These are phyloP conservation scores for Cotoneaster glaucophyllus DNA, from an alignment of 306 rosid species.

Conservation along the genomic window DNA sequence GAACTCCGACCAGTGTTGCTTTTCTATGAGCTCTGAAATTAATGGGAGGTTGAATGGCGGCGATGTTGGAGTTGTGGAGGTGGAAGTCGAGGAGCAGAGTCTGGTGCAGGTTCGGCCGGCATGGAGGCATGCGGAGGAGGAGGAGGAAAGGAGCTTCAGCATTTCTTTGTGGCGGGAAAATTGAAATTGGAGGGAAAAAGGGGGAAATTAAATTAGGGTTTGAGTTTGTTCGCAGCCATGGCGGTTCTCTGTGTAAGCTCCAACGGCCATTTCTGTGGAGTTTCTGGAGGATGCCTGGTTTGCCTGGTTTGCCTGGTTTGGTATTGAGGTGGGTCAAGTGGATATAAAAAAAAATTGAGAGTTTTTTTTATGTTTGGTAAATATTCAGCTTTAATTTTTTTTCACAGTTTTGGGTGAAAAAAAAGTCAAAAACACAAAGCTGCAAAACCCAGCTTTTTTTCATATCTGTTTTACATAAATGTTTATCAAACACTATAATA, in stretches of 20 bases:
- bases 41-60: conserved; percentile 15
- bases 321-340: no score
- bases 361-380: no score
- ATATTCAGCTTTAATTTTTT: no score
- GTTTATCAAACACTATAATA: no score
- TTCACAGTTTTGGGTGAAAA: no score
- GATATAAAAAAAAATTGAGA: no score
- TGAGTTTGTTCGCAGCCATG: conserved; percentile 8
- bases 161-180: conserved; percentile 26
- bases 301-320: no score
- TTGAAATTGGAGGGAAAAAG: background rate
- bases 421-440: no score
- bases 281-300: background rate
- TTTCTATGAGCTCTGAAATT: conserved; percentile 52
- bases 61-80: conserved; percentile 18
- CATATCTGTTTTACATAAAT: no score
- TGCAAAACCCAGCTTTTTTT: no score
- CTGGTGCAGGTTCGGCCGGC: conserved; percentile 1
- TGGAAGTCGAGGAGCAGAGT: conserved; percentile 10
- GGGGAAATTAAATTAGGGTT: conserved; percentile 1
- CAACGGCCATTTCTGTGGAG: conserved; percentile 42
- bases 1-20: conserved; percentile 76
- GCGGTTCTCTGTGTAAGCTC: background rate
- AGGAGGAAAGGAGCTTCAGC: conserved; percentile 60
- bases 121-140: conserved; percentile 16